Evolutionary conservation across 1,284 basidiomycete genomes (phyloP).

Genomic region (Kwoniella shivajii): DNA sequence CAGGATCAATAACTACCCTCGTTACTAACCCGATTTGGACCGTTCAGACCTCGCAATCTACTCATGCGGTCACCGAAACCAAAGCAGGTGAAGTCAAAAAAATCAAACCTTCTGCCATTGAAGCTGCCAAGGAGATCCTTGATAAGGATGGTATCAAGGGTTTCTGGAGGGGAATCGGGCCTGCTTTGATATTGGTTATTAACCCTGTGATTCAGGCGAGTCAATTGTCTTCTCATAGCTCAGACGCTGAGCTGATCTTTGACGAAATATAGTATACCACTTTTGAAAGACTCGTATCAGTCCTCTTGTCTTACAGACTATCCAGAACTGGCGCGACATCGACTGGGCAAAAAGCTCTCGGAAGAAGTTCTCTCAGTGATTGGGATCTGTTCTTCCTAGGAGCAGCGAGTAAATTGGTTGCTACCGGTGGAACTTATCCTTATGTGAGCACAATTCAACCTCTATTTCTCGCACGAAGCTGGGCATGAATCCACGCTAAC

Average conservation of each 20-base stretch:
- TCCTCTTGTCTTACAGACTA: constrained; percentile 38
- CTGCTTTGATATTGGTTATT: constrained; percentile 87
- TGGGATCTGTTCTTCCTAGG: constrained; percentile 89
- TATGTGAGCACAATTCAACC: too few relatives aligned
- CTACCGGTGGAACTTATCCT: constrained; percentile 54
- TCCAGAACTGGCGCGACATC: constrained; percentile 21
- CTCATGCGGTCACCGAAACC: constrained; percentile 53
- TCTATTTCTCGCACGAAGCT: background rate
- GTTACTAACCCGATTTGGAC: constrained; percentile 96
- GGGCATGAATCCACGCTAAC: too few relatives aligned
- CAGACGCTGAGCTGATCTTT: background rate
- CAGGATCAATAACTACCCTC: constrained; percentile 86
- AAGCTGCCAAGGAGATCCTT: constrained; percentile 73
- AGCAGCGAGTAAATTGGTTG: constrained; percentile 76
- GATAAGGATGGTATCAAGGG: constrained; percentile 75
- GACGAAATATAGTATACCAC: constrained; percentile 65
- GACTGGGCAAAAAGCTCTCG: constrained; percentile 56
- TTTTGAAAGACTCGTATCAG: constrained; percentile 69
- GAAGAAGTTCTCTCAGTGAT: constrained; percentile 63
- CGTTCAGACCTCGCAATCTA: constrained; percentile 88
- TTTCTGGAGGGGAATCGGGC: constrained; percentile 95
- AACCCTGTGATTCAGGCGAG: constrained; percentile 82
- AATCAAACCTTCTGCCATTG: constrained; percentile 64
- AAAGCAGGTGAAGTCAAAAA: constrained; percentile 19
- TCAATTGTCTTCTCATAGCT: background rate